A percentile compares a stretch with the other conserved stretches of the same genome.
These are phyloP conservation scores for Ricinus communis DNA, from an alignment of 345 rosid species.

Conservation along the genomic window DNA sequence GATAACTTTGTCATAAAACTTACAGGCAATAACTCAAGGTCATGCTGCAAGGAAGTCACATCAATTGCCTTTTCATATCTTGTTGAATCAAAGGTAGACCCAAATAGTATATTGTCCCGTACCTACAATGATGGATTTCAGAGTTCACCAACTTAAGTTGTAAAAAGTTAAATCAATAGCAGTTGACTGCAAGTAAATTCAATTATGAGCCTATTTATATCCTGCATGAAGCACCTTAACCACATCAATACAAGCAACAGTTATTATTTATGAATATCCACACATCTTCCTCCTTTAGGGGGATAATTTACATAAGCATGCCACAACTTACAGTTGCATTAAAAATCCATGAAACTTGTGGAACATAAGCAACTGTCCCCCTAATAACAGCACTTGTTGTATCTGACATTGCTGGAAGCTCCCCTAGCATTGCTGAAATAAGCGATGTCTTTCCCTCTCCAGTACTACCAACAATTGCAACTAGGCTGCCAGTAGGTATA, in stretches of 20 bases:
- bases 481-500: constrained; percentile 84
- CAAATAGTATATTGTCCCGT: constrained; percentile 88
- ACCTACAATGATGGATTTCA: constrained; percentile 49
- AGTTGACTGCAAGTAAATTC: neutral
- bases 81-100: constrained; percentile 71
- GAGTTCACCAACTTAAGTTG: constrained; percentile 14
- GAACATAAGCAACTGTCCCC: constrained; percentile 95
- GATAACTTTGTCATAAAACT: constrained; percentile 34
- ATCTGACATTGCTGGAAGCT: constrained; percentile 78
- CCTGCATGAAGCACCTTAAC: neutral
- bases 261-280: neutral
- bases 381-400: constrained; percentile 61
- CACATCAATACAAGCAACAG: neutral
- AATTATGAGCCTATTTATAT: neutral
- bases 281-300: neutral
- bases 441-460: constrained; percentile 99
- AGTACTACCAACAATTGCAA: constrained; percentile 94
- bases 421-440: constrained; percentile 97
- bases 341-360: constrained; percentile 99
- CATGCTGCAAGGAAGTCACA: constrained; percentile 87
- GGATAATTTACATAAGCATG: neutral
- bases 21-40: constrained; percentile 90
- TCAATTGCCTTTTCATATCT: constrained; percentile 85
- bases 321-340: constrained; percentile 87
- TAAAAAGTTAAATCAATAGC: constrained; percentile 11